Conservation (phyloP, 768 basidiomycete species). For the Coprinopsis strossmayeri region DNA sequence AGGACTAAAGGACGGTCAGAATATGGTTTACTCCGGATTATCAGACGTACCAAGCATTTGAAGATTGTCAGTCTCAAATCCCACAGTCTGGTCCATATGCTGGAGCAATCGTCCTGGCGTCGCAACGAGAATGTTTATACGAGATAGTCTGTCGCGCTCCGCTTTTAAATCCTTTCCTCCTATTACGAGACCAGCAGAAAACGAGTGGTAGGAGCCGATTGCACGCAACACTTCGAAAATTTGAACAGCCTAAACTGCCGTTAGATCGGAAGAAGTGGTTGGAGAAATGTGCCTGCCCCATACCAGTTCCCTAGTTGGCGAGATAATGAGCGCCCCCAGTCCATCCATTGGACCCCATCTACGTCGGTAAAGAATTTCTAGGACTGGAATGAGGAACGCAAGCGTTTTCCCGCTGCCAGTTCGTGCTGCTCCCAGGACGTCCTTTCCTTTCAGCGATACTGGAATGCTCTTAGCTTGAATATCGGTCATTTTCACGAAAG, state of each 20-base stretch:
- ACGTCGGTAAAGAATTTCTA: slow-evolving; percentile 83
- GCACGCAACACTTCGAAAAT: slow-evolving; percentile 96
- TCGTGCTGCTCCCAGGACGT: slow-evolving; percentile 91
- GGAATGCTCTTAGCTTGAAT: slow-evolving; percentile 92
- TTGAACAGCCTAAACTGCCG: slow-evolving; percentile 72
- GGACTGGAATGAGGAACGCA: slow-evolving; percentile 89
- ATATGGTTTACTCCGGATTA: slow-evolving; percentile 1
- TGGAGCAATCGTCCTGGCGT: slow-evolving; percentile 93
- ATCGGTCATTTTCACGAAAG: slow-evolving; percentile 83
- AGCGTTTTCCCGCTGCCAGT: slow-evolving; percentile 97
- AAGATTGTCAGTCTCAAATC: slow-evolving; percentile 88
- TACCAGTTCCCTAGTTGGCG: slow-evolving; percentile 90
- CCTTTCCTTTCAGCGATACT: slow-evolving; percentile 86
- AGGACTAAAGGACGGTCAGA: slow-evolving; percentile 49
- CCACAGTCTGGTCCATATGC: slow-evolving; percentile 97
- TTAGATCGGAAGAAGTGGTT: not conserved
- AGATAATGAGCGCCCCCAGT: slow-evolving; percentile 85
- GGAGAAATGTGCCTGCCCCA: no score
- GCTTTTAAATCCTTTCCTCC: slow-evolving; percentile 95
- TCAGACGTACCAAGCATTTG: slow-evolving; percentile 70
- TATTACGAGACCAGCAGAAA: slow-evolving; percentile 93
- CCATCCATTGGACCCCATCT: slow-evolving; percentile 96
- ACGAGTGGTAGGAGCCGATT: slow-evolving; percentile 84
- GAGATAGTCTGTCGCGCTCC: slow-evolving; percentile 77
- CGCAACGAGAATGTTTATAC: slow-evolving; percentile 99